Evolutionary conservation across 768 basidiomycete genomes (phyloP), one percentile per base, ranked within the genome.

Genomic region (Collybia mongolica): DNA sequence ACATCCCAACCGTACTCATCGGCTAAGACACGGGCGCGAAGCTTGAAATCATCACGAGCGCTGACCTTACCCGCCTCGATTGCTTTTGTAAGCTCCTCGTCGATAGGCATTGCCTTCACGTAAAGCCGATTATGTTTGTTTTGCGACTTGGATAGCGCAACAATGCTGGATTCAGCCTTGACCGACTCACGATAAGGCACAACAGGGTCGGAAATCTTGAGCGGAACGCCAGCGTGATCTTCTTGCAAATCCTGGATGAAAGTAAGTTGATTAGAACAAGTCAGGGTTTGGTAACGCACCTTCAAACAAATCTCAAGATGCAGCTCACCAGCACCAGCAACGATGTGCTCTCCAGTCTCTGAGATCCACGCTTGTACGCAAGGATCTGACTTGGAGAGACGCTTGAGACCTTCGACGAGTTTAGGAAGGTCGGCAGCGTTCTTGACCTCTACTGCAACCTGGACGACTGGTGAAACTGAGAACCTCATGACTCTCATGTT

Each of bases 401-500:
- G 97, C 79, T 99, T 99, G 62, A 99, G 90, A 79, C 97, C 97
- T 82, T 99, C 97, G 55, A 98, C 97, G 58, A 99, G 90, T 77
- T 99, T 99, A 66, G 97, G 97, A 41, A 99, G 82, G 82, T 99
- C 97, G 52, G 92, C 84, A 51, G 97, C 93, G 72, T 98, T 99
- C 88, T 98, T 98, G 73, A 98, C 97, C 73, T 99, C 97, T 61
- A 99, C 97, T 58, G 97, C 93, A 65, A 98, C 93, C 69, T 86
- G 97, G 39, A 99, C 97, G 79, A 99, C 97, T 60, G 97, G 97
- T 24, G 97, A 98, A 49, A 99, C 97, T 70, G 95, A 98, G 84
- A 98, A 98, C 77, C 90, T 93, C 97, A 99, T 99, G 72, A 99
- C 94, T 78, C 79, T 93, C 94, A 99, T 97, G 82, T 99, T 99